A percentile compares a stretch with the other conserved stretches of the same genome.
phyloP scores from a whole-genome alignment of 805 yeast genomes.

The Metschnikowia corniflorae region DNA sequence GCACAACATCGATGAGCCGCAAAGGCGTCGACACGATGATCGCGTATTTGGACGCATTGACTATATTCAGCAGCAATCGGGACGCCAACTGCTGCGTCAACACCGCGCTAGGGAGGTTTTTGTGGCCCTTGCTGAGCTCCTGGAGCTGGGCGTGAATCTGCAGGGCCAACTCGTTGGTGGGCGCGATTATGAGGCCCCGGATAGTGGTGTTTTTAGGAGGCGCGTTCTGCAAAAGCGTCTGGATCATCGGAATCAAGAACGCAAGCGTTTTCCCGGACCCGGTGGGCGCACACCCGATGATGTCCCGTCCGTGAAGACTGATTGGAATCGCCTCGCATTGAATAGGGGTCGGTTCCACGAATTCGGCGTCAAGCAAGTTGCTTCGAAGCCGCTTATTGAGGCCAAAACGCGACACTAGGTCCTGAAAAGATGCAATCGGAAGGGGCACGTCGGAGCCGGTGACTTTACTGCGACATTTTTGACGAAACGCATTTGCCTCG shows the following conservation, averaged over 20 bases:
- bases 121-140: slow-evolving; percentile 50
- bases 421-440: slow-evolving; percentile 88
- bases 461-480: slow-evolving; percentile 61
- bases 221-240: slow-evolving; percentile 33
- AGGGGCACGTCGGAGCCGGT: slow-evolving; percentile 85
- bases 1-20: slow-evolving; percentile 75
- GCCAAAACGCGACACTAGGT: slow-evolving; percentile 64
- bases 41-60: slow-evolving; percentile 65
- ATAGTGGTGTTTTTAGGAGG: slow-evolving; percentile 44
- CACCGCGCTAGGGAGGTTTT: slow-evolving; percentile 56
- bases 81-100: slow-evolving; percentile 69
- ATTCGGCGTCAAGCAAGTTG: slow-evolving; percentile 66
- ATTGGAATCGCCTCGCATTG: slow-evolving; percentile 89
- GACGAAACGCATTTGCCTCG: slow-evolving; percentile 62
- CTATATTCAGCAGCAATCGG: slow-evolving; percentile 59
- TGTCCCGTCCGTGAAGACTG: slow-evolving; percentile 63
- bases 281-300: slow-evolving; percentile 94
- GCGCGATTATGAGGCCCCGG: slow-evolving; percentile 79
- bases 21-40: slow-evolving; percentile 85
- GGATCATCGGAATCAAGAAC: slow-evolving; percentile 78
- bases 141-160: slow-evolving; percentile 75
- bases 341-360: slow-evolving; percentile 86
- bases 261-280: slow-evolving; percentile 98
- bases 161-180: slow-evolving; percentile 89
- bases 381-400: slow-evolving; percentile 55